phyloP scores from a whole-genome alignment of 805 yeast genomes.

The Wickerhamomyces tratensis region DNA sequence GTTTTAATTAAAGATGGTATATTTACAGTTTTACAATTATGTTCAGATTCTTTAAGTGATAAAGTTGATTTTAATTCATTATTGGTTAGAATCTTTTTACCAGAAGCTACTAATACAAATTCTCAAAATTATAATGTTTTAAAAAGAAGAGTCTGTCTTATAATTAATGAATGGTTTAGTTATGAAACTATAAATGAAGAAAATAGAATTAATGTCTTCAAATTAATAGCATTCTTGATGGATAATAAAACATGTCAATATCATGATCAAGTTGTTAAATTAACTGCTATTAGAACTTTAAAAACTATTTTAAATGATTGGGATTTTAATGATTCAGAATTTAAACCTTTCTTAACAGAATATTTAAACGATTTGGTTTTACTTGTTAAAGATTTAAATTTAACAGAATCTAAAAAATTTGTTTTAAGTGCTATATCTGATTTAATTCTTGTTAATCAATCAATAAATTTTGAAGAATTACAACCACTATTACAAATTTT shows the following conservation, averaged over 20 bases:
- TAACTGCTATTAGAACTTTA: conserved; percentile 66
- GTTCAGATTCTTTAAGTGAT: conserved; percentile 56
- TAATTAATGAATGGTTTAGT: conserved; percentile 75
- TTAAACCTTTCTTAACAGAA: conserved; percentile 53
- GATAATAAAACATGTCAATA: conserved; percentile 27
- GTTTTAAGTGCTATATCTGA: conserved; percentile 59
- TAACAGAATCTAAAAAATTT: conserved; percentile 71
- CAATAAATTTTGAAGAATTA: conserved; percentile 41
- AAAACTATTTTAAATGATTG: conserved; percentile 72
- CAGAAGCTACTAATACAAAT: conserved; percentile 38
- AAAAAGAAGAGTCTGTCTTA: conserved; percentile 66
- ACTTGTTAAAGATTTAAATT: conserved; percentile 38
- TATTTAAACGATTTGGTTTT: conserved; percentile 39
- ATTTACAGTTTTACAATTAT: conserved; percentile 73
- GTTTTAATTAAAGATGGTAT: conserved; percentile 70
- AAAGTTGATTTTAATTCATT: conserved; percentile 61
- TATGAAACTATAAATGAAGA: conserved; percentile 48
- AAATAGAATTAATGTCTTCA: conserved; percentile 49
- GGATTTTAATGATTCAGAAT: conserved; percentile 65
- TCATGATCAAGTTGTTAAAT: conserved; percentile 72
- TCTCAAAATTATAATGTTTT: conserved; percentile 50
- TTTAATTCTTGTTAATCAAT: conserved; percentile 55
- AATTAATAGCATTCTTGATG: conserved; percentile 36
- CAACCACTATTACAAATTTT: conserved; percentile 43
- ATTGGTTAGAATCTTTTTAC: conserved; percentile 52